Percentiles rank a stretch among this genome's conserved stretches.
Conservation (phyloP, 2,329 filamentous ascomycete genomes). For the Colletotrichum tamarilloi region DNA sequence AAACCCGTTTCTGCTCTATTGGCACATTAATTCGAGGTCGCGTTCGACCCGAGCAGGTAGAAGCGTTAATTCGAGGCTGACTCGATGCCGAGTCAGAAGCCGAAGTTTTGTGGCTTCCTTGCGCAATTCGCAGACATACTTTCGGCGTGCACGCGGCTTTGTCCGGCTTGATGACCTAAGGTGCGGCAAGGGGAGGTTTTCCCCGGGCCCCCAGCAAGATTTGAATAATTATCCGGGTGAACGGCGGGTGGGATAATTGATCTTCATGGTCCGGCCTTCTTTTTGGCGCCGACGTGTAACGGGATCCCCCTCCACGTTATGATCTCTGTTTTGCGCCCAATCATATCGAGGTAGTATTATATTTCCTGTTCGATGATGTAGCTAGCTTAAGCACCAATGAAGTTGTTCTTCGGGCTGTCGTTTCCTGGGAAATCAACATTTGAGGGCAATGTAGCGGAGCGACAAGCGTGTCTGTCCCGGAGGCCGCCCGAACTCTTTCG, state of each 20-base stretch:
- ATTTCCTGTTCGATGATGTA: not conserved
- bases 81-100: not conserved
- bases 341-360: not conserved
- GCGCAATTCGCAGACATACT: not conserved
- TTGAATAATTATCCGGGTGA: constrained; percentile 10
- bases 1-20: not conserved
- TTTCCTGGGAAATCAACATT: not conserved
- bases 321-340: not conserved
- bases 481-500: constrained; percentile 27
- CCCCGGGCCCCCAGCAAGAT: not conserved
- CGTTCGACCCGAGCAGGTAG: not conserved
- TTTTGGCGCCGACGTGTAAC: not conserved
- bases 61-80: constrained; percentile 16
- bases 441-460: not conserved
- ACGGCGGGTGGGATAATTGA: not conserved
- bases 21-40: not conserved
- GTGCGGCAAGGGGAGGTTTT: not conserved
- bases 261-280: not conserved
- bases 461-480: not conserved
- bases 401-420: constrained; percentile 1
- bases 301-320: not conserved
- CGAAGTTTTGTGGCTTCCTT: not conserved
- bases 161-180: not conserved
- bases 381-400: not conserved
- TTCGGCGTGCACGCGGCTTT: not conserved